These are phyloP conservation scores for Achaetomium macrosporum DNA, from an alignment of 2,329 filamentous ascomycete genomes.

Conservation along the genomic window DNA sequence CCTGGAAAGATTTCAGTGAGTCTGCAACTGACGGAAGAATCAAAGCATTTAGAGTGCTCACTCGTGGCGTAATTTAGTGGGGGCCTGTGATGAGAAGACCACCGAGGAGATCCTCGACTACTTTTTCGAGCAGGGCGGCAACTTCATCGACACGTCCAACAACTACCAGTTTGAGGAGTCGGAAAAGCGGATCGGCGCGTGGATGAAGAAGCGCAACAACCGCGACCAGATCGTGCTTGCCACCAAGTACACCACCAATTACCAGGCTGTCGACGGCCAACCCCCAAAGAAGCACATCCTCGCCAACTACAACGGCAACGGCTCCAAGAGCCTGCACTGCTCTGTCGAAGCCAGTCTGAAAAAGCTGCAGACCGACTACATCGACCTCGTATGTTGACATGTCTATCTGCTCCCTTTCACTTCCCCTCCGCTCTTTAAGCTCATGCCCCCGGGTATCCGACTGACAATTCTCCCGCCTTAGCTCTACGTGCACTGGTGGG, in stretches of 20 bases:
- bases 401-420: neutral
- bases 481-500: constrained; percentile 51
- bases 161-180: constrained; percentile 61
- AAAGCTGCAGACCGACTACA: constrained; percentile 62
- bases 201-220: constrained; percentile 59
- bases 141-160: constrained; percentile 68
- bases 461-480: constrained; percentile 14
- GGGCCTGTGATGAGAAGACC: neutral
- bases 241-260: constrained; percentile 63
- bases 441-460: neutral
- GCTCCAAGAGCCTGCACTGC: constrained; percentile 52
- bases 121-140: constrained; percentile 42
- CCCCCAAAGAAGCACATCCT: constrained; percentile 34
- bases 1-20: constrained; percentile 34
- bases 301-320: constrained; percentile 53
- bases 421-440: too few relatives aligned
- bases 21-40: too few relatives aligned
- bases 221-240: constrained; percentile 66
- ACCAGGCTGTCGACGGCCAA: constrained; percentile 30
- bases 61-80: neutral
- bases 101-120: constrained; percentile 4
- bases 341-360: constrained; percentile 51
- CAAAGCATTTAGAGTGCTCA: neutral
- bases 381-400: constrained; percentile 49
- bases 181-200: constrained; percentile 63